A percentile compares a stretch with the other conserved stretches of the same genome.
phyloP scores from a whole-genome alignment of 306 rosid genomes.

The Carpinus fangiana region DNA sequence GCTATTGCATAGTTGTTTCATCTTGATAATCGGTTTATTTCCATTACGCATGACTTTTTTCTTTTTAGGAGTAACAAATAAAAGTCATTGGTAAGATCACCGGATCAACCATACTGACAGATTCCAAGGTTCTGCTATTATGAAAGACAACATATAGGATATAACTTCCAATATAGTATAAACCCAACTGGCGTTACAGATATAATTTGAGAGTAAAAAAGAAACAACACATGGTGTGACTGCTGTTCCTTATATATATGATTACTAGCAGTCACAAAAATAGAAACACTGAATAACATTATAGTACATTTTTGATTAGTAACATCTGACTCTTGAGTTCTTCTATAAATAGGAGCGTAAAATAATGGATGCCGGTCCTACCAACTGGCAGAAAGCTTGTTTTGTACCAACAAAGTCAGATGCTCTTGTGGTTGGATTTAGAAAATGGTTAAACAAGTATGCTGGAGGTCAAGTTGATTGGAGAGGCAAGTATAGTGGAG shows the following conservation, averaged over 20 bases:
- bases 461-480: slow-evolving; percentile 84
- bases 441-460: slow-evolving; percentile 85
- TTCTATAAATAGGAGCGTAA: slow-evolving; percentile 62
- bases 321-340: slow-evolving; percentile 13
- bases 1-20: slow-evolving; percentile 10
- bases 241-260: neutral
- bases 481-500: slow-evolving; percentile 75
- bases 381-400: slow-evolving; percentile 82
- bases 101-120: neutral
- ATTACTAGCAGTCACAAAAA: neutral
- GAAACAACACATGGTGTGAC: neutral
- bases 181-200: neutral
- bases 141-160: neutral
- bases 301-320: neutral
- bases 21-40: slow-evolving; percentile 19
- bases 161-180: neutral
- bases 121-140: neutral
- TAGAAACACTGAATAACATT: neutral
- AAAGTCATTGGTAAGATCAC: neutral
- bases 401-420: slow-evolving; percentile 89
- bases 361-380: slow-evolving; percentile 53
- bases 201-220: neutral
- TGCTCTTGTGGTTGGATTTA: slow-evolving; percentile 71
- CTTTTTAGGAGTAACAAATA: neutral
- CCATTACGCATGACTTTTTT: slow-evolving; percentile 4